Evolutionary conservation across 2,329 filamentous ascomycete species (phyloP).

Genomic region (Alternaria dauci): DNA sequence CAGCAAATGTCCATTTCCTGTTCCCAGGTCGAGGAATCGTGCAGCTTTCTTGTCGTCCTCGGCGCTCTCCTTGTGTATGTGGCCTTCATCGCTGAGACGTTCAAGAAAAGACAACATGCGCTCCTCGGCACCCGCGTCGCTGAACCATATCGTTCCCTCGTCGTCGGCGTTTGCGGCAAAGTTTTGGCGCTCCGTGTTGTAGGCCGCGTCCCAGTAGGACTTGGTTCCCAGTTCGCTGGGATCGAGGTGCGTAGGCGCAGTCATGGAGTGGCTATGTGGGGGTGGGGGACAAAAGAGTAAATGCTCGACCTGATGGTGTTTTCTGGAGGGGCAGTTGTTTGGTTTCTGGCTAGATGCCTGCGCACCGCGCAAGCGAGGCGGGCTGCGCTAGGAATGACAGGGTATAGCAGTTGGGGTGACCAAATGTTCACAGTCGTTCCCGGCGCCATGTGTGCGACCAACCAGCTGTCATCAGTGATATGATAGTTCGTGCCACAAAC

Average conservation of each 20-base stretch:
- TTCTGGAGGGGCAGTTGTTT: background rate
- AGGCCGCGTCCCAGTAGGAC: conserved; percentile 70
- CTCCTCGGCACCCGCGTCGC: conserved; percentile 85
- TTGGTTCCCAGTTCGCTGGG: conserved; percentile 87
- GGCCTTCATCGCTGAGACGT: conserved; percentile 60
- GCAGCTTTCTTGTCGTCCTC: conserved; percentile 20
- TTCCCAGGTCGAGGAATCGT: conserved; percentile 85
- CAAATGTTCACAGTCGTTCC: too few species aligned
- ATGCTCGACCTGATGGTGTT: background rate
- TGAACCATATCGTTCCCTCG: conserved; percentile 94
- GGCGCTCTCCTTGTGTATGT: conserved; percentile 53
- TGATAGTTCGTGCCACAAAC: too few species aligned
- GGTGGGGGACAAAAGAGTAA: background rate
- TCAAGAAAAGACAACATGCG: conserved; percentile 74
- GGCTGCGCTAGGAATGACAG: background rate
- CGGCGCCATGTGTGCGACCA: too few species aligned
- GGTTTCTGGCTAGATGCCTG: conserved; percentile 1
- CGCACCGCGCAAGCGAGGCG: background rate
- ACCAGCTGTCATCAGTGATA: too few species aligned
- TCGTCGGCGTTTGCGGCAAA: conserved; percentile 76
- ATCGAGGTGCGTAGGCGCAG: conserved; percentile 61
- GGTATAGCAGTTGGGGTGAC: background rate
- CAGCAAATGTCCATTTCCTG: conserved; percentile 92
- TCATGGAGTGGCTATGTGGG: conserved; percentile 15
- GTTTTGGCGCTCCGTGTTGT: conserved; percentile 75